Evolutionary conservation across 148 eudicot species (phyloP).

Genomic region (Rhododendron ovatum): DNA sequence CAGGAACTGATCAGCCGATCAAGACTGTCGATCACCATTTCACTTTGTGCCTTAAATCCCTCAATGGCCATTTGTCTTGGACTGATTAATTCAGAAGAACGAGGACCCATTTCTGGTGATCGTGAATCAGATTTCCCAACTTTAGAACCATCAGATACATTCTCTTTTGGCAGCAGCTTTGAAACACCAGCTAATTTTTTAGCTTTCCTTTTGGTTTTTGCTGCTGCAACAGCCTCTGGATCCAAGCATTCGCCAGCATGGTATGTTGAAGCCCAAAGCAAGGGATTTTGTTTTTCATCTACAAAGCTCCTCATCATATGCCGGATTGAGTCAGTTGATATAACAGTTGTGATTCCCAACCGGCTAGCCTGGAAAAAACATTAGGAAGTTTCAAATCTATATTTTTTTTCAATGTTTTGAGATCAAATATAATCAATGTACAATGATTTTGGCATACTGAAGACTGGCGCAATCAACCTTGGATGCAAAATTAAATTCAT

Average conservation of each 20-base stretch:
- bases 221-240: slow-evolving; percentile 88
- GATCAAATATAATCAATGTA: background rate
- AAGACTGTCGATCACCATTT: slow-evolving; percentile 97
- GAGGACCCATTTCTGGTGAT: slow-evolving; percentile 31
- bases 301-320: slow-evolving; percentile 99
- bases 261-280: slow-evolving; percentile 97
- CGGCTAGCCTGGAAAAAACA: slow-evolving; percentile 68
- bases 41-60: slow-evolving; percentile 99
- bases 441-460: slow-evolving; percentile 1
- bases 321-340: slow-evolving; percentile 94
- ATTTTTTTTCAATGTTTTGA: background rate
- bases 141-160: slow-evolving; percentile 27
- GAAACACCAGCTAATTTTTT: slow-evolving; percentile 55
- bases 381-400: background rate
- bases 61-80: slow-evolving; percentile 88
- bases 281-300: slow-evolving; percentile 87
- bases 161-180: slow-evolving; percentile 32
- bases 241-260: slow-evolving; percentile 94
- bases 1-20: slow-evolving; percentile 85
- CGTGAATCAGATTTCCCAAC: slow-evolving; percentile 29
- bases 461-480: background rate
- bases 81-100: slow-evolving; percentile 48
- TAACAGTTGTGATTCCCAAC: slow-evolving; percentile 87
- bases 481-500: background rate
- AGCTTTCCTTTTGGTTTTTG: slow-evolving; percentile 75